A percentile compares a stretch with the other conserved stretches of the same genome.
Conservation (phyloP, 2,329 filamentous ascomycete genomes). For the Ilyonectria destructans region DNA sequence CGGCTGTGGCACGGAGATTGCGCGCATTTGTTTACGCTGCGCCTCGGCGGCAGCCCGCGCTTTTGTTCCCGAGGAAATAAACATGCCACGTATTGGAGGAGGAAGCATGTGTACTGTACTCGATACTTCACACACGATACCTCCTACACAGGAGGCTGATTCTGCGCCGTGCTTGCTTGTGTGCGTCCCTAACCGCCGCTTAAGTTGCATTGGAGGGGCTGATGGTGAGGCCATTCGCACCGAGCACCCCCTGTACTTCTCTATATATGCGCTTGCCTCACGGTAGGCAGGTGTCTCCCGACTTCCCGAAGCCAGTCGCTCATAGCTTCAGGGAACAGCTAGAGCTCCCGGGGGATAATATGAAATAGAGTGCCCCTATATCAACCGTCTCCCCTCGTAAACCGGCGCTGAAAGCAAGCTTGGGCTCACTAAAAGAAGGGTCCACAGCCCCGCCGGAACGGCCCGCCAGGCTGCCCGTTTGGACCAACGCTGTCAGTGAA, state of each 20-base stretch:
- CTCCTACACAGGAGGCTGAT: background rate
- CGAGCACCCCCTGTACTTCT: background rate
- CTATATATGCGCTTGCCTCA: background rate
- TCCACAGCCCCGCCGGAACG: constrained; percentile 45
- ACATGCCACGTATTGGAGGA: constrained; percentile 21
- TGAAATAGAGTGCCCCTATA: background rate
- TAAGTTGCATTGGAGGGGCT: background rate
- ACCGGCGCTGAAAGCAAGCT: background rate
- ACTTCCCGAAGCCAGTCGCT: background rate
- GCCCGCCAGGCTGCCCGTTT: constrained; percentile 40
- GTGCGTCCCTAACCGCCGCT: background rate
- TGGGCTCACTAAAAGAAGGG: background rate
- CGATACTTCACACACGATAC: constrained; percentile 15
- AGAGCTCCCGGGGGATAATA: background rate
- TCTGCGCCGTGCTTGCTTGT: constrained; percentile 5
- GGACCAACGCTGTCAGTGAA: constrained; percentile 2
- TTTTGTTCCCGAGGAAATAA: constrained; percentile 7
- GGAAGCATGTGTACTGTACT: constrained; percentile 2
- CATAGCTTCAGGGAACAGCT: background rate
- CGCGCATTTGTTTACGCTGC: constrained; percentile 24
- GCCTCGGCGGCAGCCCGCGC: constrained; percentile 13
- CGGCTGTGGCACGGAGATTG: constrained; percentile 15
- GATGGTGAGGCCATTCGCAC: background rate
- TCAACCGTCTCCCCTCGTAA: background rate
- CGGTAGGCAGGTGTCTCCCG: background rate